Base-by-base conservation (phyloP, 306 rosid genomes). In the Carpinus fangiana region DNA sequence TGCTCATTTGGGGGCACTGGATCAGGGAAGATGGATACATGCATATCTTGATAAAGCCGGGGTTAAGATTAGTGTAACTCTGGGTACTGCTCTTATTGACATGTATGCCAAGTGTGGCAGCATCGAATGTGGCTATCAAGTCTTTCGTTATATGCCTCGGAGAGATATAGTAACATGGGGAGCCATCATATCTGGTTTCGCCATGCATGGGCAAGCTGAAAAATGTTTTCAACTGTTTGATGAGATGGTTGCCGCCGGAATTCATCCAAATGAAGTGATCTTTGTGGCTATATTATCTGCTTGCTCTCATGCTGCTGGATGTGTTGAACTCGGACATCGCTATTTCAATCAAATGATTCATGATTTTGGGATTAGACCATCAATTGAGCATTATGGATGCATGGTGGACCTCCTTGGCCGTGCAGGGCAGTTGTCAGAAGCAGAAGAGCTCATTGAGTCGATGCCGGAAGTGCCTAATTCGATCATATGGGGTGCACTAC, bases 61-160 rank as follows among this genome's bases (percentile, higher is more conserved):
- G 62, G 55, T 56, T 23, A 62, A 54, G 83, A 70, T 78, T 7
- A 77, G 72, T 56, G 48, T 55, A 28, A 73, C 56, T 48, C 64
- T 85, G 3, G 78, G 87, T 28, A 83, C 87, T 69, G 88, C 92
- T 73, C 85, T 86, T 13, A 56, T 84, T 55, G 88, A 86, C 76
- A 89, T 82, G 90, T 89, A 89, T 72, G 87, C 87, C 11, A 89
- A 86, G 80, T 87, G 89, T 56, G 90, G 90, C 56, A 66, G 84
- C 82, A 81, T 89, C 17, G 66, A 81, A 18, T 8, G 71, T 75
- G 78, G 83, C 54, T 74, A 83, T 12, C 61, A 84, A 43, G 20
- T 81, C 52, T 89, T 87, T 48, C 17, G 18, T 38, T 65, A 78
- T 53, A 73, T 89, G 84, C 43, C 77, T 50, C 74, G 73, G 3